Base-by-base conservation (phyloP, 169 alveolate species). In the Theileria luwenshuni region DNA sequence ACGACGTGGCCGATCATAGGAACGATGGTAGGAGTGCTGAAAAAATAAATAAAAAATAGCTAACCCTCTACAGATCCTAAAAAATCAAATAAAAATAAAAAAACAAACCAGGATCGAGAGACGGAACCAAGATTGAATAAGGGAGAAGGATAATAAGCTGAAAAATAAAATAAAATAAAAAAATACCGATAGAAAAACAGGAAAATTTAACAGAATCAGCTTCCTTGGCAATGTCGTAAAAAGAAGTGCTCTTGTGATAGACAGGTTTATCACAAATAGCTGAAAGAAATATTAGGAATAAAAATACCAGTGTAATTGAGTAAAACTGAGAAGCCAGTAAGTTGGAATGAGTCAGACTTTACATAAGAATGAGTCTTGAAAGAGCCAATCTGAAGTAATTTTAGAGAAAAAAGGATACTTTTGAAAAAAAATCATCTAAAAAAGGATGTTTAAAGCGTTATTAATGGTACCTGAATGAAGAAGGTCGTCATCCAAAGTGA, bases 1-100 rank as follows among this genome's bases (percentile, higher is more conserved):
- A 58, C 74, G 21, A 81, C 76, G 38, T 81, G 89, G 27, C 89
- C 89, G 27, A 42, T 23, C 77, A 81, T 65, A 38, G 89, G 89
- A 0, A 81, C 84, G 17, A 81, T 81, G 17, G 89, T 72, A 8
- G 89, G 89, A 12, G 3, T 13, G 0, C 89, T 73, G 1, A 15
- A 65, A 67, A 69, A 21, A 52, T 23, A 25, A 51, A 47, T 7
- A 12, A 7, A 2, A 8, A 2, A 23, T 7, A 19, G 12, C 25
- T 13, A 12, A 70, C 79, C 79, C 79, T 60, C 60, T 62, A 32
- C 79, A 70, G 56, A 70, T 56, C 79, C 79, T 58, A 23, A 49
- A 52, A 2, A 27, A 67, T 2, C 8, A 23, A 2, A n/a, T 33
- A 2, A n/a, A 13, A 47, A 2, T 33, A 19, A 25, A 67, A 49